Percentiles rank a stretch among this genome's conserved stretches.
phyloP scores from a whole-genome alignment of 2,329 filamentous ascomycete species.

The Neonectria sp. region DNA sequence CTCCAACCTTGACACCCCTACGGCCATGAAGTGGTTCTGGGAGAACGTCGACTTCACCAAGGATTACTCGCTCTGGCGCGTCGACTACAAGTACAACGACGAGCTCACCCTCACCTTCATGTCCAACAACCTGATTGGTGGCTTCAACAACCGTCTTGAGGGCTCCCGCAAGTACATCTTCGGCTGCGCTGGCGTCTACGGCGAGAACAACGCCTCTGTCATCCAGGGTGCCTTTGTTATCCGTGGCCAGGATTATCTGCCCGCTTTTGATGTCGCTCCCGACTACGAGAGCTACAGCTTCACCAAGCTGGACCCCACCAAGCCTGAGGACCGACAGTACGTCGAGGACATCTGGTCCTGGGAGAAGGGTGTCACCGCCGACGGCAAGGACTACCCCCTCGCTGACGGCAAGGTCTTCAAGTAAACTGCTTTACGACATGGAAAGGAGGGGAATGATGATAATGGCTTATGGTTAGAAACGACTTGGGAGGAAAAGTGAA shows the following conservation, averaged over 20 bases:
- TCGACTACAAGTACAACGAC: constrained; percentile 99
- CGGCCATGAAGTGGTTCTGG: constrained; percentile 98
- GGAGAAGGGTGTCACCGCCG: constrained; percentile 85
- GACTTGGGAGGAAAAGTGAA: constrained; percentile 48
- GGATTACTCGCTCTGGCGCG: constrained; percentile 95
- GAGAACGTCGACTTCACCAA: constrained; percentile 88
- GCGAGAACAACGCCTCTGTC: constrained; percentile 88
- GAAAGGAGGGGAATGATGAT: constrained; percentile 47
- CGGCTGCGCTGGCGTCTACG: constrained; percentile 91
- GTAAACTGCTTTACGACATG: constrained; percentile 68
- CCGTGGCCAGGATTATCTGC: constrained; percentile 88
- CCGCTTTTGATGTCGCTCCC: constrained; percentile 96
- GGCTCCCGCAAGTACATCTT: constrained; percentile 98
- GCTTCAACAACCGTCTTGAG: constrained; percentile 98
- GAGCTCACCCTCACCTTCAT: constrained; percentile 99
- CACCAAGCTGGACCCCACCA: constrained; percentile 94
- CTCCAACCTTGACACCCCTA: constrained; percentile 87
- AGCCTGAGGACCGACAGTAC: constrained; percentile 86
- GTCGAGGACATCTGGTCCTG: constrained; percentile 92
- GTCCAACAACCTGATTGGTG: constrained; percentile 98
- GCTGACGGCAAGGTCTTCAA: constrained; percentile 99
- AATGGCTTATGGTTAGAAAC: constrained; percentile 53
- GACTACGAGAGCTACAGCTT: constrained; percentile 98
- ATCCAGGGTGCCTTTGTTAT: constrained; percentile 95
- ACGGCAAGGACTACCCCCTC: constrained; percentile 91